Conservation (phyloP, 2,329 filamentous ascomycete genomes). For the Leptoxyphium fumago region DNA sequence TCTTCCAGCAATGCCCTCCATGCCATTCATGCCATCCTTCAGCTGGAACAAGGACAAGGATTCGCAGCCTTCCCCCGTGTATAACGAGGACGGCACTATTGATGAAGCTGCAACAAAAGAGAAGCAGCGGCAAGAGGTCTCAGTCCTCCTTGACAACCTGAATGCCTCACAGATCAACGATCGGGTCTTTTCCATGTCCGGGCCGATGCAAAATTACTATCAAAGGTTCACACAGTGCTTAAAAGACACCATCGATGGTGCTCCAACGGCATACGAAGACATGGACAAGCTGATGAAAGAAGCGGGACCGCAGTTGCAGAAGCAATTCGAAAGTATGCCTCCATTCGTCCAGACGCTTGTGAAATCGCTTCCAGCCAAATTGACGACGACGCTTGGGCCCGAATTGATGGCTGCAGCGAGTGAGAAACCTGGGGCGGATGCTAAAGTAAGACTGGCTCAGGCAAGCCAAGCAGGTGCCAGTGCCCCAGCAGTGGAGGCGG, state of each 20-base stretch:
- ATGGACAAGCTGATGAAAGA: constrained; percentile 55
- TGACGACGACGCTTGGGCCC: constrained; percentile 61
- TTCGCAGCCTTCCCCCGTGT: constrained; percentile 20
- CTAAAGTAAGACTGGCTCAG: constrained; percentile 18
- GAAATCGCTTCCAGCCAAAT: constrained; percentile 66
- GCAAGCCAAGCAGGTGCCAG: constrained; percentile 17
- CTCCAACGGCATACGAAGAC: constrained; percentile 84
- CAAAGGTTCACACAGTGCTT: constrained; percentile 78
- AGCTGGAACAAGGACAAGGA: constrained; percentile 16
- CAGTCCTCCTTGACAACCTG: constrained; percentile 64
- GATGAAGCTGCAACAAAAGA: constrained; percentile 25
- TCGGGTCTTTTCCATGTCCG: constrained; percentile 68
- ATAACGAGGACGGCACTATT: constrained; percentile 21
- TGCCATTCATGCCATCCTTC: constrained; percentile 11
- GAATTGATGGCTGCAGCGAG: constrained; percentile 70
- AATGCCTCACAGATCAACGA: constrained; percentile 76
- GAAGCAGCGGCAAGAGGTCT: constrained; percentile 58
- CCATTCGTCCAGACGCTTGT: constrained; percentile 73
- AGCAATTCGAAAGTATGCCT: constrained; percentile 54
- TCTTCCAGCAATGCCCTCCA: constrained; percentile 6
- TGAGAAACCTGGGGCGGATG: constrained; percentile 43
- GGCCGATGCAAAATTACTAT: constrained; percentile 68
- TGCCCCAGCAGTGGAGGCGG: constrained; percentile 1
- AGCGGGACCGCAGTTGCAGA: constrained; percentile 48
- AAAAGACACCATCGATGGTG: constrained; percentile 82